Conservation (phyloP, 345 rosid species). For the Rhizophora mangle region DNA sequence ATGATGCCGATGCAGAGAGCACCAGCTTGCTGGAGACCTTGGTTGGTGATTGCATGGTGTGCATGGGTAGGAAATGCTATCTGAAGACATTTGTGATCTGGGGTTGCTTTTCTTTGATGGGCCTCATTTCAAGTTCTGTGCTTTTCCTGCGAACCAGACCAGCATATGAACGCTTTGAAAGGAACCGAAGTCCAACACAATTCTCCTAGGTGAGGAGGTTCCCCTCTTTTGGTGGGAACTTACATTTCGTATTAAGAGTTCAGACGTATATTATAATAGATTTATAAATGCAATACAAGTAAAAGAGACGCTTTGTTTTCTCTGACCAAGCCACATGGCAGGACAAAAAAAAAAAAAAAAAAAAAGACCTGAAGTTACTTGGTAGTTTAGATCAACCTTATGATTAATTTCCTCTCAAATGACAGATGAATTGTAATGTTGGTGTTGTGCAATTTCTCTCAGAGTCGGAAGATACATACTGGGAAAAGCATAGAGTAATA, state of each 20-base stretch:
- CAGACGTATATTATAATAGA: not conserved
- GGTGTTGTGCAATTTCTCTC: too few relatives aligned
- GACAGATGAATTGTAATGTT: too few relatives aligned
- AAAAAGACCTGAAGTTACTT: too few relatives aligned
- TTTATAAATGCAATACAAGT: not conserved
- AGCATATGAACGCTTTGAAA: slow-evolving; percentile 45
- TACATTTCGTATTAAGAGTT: not conserved
- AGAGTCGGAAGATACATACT: too few relatives aligned
- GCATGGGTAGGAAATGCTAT: slow-evolving; percentile 65
- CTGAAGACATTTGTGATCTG: slow-evolving; percentile 44
- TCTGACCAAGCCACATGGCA: too few relatives aligned
- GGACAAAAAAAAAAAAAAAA: too few relatives aligned
- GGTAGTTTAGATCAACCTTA: too few relatives aligned
- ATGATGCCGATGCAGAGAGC: slow-evolving; percentile 52
- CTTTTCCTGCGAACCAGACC: slow-evolving; percentile 52
- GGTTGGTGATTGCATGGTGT: slow-evolving; percentile 35
- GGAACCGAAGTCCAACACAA: slow-evolving; percentile 25
- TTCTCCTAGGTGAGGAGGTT: slow-evolving; percentile 18
- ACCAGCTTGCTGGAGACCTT: slow-evolving; percentile 6
- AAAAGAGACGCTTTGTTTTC: not conserved
- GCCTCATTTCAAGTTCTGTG: slow-evolving; percentile 40
- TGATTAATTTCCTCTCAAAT: too few relatives aligned
- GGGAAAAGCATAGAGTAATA: too few relatives aligned
- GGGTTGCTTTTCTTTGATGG: slow-evolving; percentile 48
- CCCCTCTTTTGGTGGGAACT: not conserved